Base-by-base conservation (phyloP, 495 filamentous ascomycete species). In the Darksidea phi region DNA sequence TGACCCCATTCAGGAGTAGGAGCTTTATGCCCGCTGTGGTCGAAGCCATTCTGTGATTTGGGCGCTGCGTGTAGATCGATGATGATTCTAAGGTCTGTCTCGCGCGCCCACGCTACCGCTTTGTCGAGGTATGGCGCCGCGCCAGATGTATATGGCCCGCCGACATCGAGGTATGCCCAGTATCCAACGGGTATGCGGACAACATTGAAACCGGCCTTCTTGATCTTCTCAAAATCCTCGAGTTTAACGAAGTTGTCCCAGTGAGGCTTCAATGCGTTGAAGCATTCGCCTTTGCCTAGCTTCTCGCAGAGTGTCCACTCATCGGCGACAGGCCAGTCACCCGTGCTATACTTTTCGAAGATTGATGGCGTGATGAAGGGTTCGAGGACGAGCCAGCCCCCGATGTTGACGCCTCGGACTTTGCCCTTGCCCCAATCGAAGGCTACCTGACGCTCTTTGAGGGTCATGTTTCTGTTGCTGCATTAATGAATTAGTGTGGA, bases 211-310 rank as follows among this genome's bases (percentile, higher is more conserved):
- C 78, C 78, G 17, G 73, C 70, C 23, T 69, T 58, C 15, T 66
- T 68, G 49, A 80, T 80, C 46, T 69, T 75, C 66, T 76, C 63
- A 58, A 80, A 75, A 42, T 77, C 75, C 1, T 38, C 47, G 17
- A 68, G 57, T 18, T 49, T 60, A 25, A 68, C 67, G 71, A 73
- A 77, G 25, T 49, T 61, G 52, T 76, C 75, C 75, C 75, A 76
- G 56, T 76, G 75, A 6, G 88, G 83, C 68, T 99, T 95, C 10
- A 97, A 78, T 0, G 78, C 86, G 7, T 76, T 72, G 6, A 79
- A 79, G 20, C 86, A 83, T 11, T 79, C 79, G 0, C 67, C 67
- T 12, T 81, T 73, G 0, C 90, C 94, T 3, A 97, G 80, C 61
- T 86, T 72, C 61, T 51, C 61, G 65, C 49, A 77, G 60, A 77